phyloP scores from a whole-genome alignment of 257 asterid species.

The Oldenlandia corymbosa region DNA sequence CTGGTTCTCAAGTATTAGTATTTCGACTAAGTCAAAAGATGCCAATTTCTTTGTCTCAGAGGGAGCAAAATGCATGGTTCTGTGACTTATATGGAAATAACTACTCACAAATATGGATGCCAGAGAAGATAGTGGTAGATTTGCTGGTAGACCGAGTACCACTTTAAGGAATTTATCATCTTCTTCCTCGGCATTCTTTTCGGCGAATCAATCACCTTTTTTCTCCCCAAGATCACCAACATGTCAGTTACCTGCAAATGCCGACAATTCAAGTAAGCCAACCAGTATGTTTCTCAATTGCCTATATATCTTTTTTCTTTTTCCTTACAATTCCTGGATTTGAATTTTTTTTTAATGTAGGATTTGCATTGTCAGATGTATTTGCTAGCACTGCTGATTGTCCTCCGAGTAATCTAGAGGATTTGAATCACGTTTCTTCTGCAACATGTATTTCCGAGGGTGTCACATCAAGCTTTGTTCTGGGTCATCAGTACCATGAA shows the following conservation, averaged over 20 bases:
- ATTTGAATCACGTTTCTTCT: constrained; percentile 45
- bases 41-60: constrained; percentile 22
- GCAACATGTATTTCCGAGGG: constrained; percentile 47
- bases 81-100: constrained; percentile 30
- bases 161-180: constrained; percentile 80
- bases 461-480: constrained; percentile 37
- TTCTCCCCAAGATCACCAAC: constrained; percentile 69
- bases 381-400: constrained; percentile 33
- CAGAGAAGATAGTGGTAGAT: constrained; percentile 52
- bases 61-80: constrained; percentile 35
- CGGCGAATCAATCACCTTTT: constrained; percentile 92
- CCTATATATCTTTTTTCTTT: constrained; percentile 17
- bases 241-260: constrained; percentile 19
- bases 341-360: constrained; percentile 31
- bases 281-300: constrained; percentile 31
- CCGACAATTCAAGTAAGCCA: constrained; percentile 21
- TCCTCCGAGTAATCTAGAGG: constrained; percentile 33
- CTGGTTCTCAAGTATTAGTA: background rate
- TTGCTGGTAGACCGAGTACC: constrained; percentile 45
- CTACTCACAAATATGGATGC: constrained; percentile 52
- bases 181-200: constrained; percentile 83
- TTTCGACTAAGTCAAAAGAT: background rate
- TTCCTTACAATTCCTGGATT: constrained; percentile 28
- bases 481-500: constrained; percentile 23
- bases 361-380: constrained; percentile 29